Evolutionary conservation across 106 monocot genomes (phyloP).

Genomic region (Allium cepa): DNA sequence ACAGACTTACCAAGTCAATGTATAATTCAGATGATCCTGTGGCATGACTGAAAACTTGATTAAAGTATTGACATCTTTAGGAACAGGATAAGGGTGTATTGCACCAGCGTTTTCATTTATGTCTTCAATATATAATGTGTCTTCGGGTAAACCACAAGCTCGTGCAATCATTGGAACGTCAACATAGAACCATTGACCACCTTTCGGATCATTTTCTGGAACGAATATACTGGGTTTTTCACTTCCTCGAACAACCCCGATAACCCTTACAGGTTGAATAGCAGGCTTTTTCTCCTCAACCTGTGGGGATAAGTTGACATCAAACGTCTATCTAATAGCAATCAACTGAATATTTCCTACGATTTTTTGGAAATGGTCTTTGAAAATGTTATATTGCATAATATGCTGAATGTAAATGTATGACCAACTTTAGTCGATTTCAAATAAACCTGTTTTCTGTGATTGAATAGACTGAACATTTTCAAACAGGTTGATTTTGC

Average conservation of each 20-base stretch:
- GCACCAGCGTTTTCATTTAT: conserved; percentile 61
- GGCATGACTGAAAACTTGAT: conserved; percentile 85
- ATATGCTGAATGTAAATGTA: no score
- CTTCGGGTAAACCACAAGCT: conserved; percentile 56
- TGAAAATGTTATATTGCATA: no score
- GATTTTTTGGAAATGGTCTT: no score
- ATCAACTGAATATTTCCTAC: no score
- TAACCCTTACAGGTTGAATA: conserved; percentile 31
- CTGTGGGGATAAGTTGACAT: no score
- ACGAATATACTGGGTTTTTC: conserved; percentile 93
- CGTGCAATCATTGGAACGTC: conserved; percentile 74
- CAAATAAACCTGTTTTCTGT: no score
- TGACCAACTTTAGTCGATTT: no score
- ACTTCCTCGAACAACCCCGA: conserved; percentile 82
- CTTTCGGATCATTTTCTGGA: conserved; percentile 67
- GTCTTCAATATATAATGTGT: conserved; percentile 80
- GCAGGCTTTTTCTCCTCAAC: conserved; percentile 32
- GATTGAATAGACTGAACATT: no score
- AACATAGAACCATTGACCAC: conserved; percentile 87
- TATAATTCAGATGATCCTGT: conserved; percentile 87
- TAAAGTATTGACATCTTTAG: conserved; percentile 76
- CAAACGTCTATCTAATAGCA: no score
- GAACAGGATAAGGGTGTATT: conserved; percentile 88
- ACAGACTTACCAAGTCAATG: conserved; percentile 62
- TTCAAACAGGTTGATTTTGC: no score